phyloP scores from a whole-genome alignment of 768 basidiomycete genomes.

The Boletus pseudo-olivaceus region DNA sequence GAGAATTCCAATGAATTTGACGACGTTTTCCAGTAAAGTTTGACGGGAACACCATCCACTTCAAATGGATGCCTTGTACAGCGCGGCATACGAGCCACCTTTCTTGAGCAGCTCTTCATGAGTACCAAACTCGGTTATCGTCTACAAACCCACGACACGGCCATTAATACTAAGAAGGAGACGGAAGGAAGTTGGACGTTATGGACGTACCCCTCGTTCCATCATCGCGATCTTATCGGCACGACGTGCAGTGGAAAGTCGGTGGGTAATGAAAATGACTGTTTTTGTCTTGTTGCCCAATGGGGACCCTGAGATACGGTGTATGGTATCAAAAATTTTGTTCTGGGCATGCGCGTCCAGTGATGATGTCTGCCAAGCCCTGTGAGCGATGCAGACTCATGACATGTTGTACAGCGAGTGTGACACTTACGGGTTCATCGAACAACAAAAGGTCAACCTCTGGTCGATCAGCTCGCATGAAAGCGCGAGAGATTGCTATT shows the following conservation, averaged over 20 bases:
- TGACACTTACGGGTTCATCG: conserved; percentile 70
- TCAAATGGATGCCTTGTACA: conserved; percentile 68
- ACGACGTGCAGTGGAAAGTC: conserved; percentile 73
- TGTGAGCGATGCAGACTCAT: not conserved
- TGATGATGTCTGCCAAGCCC: conserved; percentile 59
- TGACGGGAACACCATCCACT: conserved; percentile 2
- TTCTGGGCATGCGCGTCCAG: conserved; percentile 79
- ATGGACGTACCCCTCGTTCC: conserved; percentile 60
- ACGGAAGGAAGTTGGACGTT: conserved; percentile 3
- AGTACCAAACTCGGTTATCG: conserved; percentile 72
- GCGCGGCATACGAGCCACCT: conserved; percentile 62
- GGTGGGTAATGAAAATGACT: conserved; percentile 81
- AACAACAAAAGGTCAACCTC: conserved; percentile 78
- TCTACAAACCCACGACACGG: conserved; percentile 39
- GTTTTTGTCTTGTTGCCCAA: conserved; percentile 60
- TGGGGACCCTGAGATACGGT: conserved; percentile 56
- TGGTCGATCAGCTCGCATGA: conserved; percentile 76
- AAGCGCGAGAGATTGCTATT: conserved; percentile 81
- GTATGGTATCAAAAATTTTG: conserved; percentile 73
- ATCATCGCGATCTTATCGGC: conserved; percentile 88
- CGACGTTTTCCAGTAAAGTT: conserved; percentile 4
- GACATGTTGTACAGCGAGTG: conserved; percentile 1
- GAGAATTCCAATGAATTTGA: conserved; percentile 7
- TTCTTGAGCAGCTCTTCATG: conserved; percentile 61
- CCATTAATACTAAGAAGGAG: conserved; percentile 17